Base-by-base conservation (phyloP, 169 alveolate species). In the Neospora caninum region DNA sequence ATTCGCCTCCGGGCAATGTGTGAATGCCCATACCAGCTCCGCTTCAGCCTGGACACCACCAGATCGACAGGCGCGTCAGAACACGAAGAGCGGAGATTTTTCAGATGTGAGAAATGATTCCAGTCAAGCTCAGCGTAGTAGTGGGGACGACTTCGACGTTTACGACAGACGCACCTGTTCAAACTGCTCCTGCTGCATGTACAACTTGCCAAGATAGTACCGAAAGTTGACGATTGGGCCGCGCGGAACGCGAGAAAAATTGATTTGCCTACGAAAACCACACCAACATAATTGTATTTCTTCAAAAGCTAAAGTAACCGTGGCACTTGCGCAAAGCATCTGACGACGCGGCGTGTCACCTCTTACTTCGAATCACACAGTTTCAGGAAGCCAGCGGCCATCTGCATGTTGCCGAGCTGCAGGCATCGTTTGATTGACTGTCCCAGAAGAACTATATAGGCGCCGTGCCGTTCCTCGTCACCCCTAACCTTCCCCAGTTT, bases 381-480 rank as follows among this genome's bases (percentile, higher is more conserved):
- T 95, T 97, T 97, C 87, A 97, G 94, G 42, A 97, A 97, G 25
- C 98, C 97, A 27, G 98, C 98, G 7, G 98, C 98, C 98, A 97
- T 97, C 82, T 97, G 98, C 98, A 97, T 97, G 94, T 97, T 97
- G 58, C 98, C 98, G n/a, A 97, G 97, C 96, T 97, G 98, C 94
- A 97, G 96, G 87, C 98, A 97, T 45, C 98, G 96, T 83, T 97
- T 97, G 67, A 97, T 97, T 29, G 98, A 96, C 88, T 97, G 98
- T 0, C 98, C 98, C 64, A 97, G 96, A 54, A 97, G 92, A 39
- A 97, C 97, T 42, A 97, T 95, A 83, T 97, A 97, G 29, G 98
- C 98, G 20, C 98, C 97, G 69, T 97, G 98, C 38, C 98, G 69
- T 34, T 96, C 97, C 42, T 97, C 98, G 43, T 97, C 98, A 42